A percentile compares a stretch with the other conserved stretches of the same genome.
These are phyloP conservation scores for Podila epigama DNA, from an alignment of 192 early-diverging fungal genomes.

Conservation along the genomic window DNA sequence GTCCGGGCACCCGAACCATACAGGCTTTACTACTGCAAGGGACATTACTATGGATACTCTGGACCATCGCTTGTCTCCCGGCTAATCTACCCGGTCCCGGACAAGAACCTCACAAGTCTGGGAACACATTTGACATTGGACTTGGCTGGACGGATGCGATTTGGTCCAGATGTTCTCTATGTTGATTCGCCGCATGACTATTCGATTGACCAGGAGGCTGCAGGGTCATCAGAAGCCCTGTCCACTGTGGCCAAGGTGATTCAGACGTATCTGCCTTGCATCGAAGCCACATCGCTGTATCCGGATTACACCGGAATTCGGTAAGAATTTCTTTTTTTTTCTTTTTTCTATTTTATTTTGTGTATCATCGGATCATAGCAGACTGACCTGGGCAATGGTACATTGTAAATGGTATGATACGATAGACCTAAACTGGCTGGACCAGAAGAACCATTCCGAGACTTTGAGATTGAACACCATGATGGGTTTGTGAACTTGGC, in stretches of 20 bases:
- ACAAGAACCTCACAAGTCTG: slow-evolving; percentile 70
- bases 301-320: slow-evolving; percentile 82
- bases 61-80: slow-evolving; percentile 53
- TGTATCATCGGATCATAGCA: too few relatives aligned
- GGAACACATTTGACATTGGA: slow-evolving; percentile 87
- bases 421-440: slow-evolving; percentile 80
- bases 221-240: slow-evolving; percentile 33
- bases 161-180: slow-evolving; percentile 82
- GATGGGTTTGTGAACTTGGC: slow-evolving; percentile 75
- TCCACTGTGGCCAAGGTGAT: slow-evolving; percentile 63
- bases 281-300: slow-evolving; percentile 64
- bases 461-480: slow-evolving; percentile 79
- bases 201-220: slow-evolving; percentile 44
- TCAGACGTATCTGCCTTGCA: slow-evolving; percentile 64
- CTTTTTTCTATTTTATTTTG: not conserved
- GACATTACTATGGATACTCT: slow-evolving; percentile 77
- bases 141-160: slow-evolving; percentile 74
- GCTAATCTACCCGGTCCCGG: slow-evolving; percentile 85
- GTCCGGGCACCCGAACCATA: slow-evolving; percentile 29
- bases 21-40: slow-evolving; percentile 78
- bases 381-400: not conserved
- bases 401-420: not conserved
- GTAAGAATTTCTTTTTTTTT: slow-evolving; percentile 31
- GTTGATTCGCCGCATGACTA: slow-evolving; percentile 67
- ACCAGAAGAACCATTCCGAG: slow-evolving; percentile 73